These are phyloP conservation scores for Botrytis byssoidea DNA, from an alignment of 2,329 filamentous ascomycete species.

Conservation along the genomic window DNA sequence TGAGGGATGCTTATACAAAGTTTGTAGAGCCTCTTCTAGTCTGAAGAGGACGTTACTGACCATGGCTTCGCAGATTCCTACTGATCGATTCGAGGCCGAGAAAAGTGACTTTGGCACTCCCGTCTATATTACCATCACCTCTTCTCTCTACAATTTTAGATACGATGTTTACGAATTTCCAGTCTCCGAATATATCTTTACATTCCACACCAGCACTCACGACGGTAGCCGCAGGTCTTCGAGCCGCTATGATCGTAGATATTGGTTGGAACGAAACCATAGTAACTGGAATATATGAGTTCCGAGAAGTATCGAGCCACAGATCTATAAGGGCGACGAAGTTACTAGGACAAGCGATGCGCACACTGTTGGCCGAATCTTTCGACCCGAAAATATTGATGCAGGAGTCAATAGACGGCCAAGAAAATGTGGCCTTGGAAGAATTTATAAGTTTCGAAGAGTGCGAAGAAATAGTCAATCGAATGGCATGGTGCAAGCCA, in stretches of 20 bases:
- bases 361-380: constrained; percentile 56
- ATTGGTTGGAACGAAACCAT: constrained; percentile 90
- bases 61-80: constrained; percentile 49
- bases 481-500: constrained; percentile 72
- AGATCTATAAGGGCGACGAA: constrained; percentile 75
- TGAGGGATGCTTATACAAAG: constrained; percentile 81
- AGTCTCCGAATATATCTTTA: constrained; percentile 76
- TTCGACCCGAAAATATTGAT: constrained; percentile 37
- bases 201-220: constrained; percentile 74
- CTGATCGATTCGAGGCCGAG: constrained; percentile 74
- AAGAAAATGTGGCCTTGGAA: constrained; percentile 22
- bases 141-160: constrained; percentile 74
- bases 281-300: constrained; percentile 86
- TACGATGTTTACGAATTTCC: constrained; percentile 77
- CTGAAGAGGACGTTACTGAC: constrained; percentile 17
- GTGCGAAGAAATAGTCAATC: constrained; percentile 74
- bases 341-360: constrained; percentile 66
- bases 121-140: constrained; percentile 73
- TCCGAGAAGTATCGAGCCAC: constrained; percentile 71
- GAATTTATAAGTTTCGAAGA: constrained; percentile 65
- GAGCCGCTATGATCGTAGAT: constrained; percentile 84
- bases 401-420: constrained; percentile 24
- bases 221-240: constrained; percentile 74
- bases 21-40: constrained; percentile 50
- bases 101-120: constrained; percentile 71